Conservation (phyloP, 306 rosid species). For the Acmispon strigosus region DNA sequence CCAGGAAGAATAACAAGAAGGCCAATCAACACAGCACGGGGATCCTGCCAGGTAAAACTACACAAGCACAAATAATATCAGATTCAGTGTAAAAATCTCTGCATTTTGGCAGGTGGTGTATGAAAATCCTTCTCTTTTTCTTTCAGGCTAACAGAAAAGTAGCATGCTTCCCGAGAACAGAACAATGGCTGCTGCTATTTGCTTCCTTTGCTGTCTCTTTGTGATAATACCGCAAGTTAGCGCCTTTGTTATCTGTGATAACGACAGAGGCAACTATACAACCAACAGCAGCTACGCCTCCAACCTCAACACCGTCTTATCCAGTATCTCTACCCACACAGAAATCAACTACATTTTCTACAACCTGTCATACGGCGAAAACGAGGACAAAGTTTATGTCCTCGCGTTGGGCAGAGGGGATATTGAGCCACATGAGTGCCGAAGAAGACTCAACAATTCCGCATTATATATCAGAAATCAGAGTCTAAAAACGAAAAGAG, state of each 20-base stretch:
- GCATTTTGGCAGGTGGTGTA: too few relatives aligned
- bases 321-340: slow-evolving; percentile 8
- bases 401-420: slow-evolving; percentile 41
- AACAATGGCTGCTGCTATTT: too few relatives aligned
- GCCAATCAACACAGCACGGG: slow-evolving; percentile 96
- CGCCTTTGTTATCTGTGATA: background rate
- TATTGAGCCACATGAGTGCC: slow-evolving; percentile 5
- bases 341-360: slow-evolving; percentile 22
- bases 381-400: slow-evolving; percentile 19
- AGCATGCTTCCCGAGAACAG: too few relatives aligned
- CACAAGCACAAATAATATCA: slow-evolving; percentile 2
- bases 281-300: slow-evolving; percentile 18
- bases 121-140: too few relatives aligned
- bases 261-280: background rate
- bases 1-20: slow-evolving; percentile 77
- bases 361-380: slow-evolving; percentile 27
- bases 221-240: background rate
- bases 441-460: slow-evolving; percentile 16
- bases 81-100: slow-evolving; percentile 11
- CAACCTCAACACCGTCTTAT: slow-evolving; percentile 31
- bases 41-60: slow-evolving; percentile 50
- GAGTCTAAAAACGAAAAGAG: slow-evolving; percentile 39
- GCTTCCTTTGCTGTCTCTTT: background rate
- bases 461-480: background rate
- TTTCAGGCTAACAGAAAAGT: too few relatives aligned